Percentiles rank a stretch among this genome's conserved stretches.
phyloP scores from a whole-genome alignment of 2,329 filamentous ascomycete genomes.

The Bretziella fagacearum region DNA sequence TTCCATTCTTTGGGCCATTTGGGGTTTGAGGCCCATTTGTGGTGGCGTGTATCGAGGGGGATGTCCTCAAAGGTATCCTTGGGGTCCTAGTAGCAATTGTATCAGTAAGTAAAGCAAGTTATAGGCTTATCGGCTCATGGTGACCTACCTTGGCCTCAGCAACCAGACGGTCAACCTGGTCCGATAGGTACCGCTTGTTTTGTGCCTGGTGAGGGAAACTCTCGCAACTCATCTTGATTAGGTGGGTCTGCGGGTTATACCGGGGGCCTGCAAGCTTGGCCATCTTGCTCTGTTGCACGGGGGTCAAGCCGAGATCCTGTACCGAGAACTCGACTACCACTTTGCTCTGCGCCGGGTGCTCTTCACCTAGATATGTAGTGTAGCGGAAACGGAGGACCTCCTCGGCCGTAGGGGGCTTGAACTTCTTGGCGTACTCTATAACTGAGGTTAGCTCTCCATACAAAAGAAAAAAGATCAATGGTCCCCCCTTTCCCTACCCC shows the following conservation, averaged over 20 bases:
- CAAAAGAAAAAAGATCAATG: neutral
- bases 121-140: neutral
- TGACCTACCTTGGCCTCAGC: conserved; percentile 47
- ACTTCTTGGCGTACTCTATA: conserved; percentile 67
- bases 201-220: conserved; percentile 76
- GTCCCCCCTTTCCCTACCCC: too few species aligned
- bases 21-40: conserved; percentile 47
- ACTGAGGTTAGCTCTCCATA: neutral
- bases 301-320: conserved; percentile 51
- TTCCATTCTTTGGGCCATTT: conserved; percentile 72
- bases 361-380: conserved; percentile 89
- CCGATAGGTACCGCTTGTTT: conserved; percentile 88
- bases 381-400: conserved; percentile 84
- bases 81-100: conserved; percentile 34
- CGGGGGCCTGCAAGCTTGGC: conserved; percentile 72
- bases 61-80: conserved; percentile 75
- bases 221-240: conserved; percentile 83
- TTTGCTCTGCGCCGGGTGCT: conserved; percentile 80
- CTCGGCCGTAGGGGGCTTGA: conserved; percentile 47
- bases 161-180: conserved; percentile 58
- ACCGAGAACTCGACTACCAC: conserved; percentile 83
- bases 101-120: neutral
- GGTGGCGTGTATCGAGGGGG: conserved; percentile 71
- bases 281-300: conserved; percentile 58
- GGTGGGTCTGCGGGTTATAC: conserved; percentile 69